Conservation (phyloP, 805 yeast species). For the Maudiozyma barnettii region DNA sequence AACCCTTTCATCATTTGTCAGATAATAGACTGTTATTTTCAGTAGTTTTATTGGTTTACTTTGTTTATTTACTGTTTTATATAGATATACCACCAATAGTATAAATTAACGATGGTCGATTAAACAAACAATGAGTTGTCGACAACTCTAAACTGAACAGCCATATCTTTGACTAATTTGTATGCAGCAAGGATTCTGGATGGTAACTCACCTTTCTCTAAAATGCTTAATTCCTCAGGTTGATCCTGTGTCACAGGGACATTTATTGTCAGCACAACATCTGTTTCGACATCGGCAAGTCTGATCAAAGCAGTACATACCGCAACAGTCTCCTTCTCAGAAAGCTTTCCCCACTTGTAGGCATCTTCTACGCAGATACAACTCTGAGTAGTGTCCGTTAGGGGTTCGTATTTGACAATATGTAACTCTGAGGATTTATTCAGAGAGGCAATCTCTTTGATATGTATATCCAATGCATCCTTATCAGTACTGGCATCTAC, state of each 20-base stretch:
- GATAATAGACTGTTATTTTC: no score
- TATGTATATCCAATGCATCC: slow-evolving; percentile 42
- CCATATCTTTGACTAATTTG: slow-evolving; percentile 13
- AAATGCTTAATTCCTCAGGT: neutral
- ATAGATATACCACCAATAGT: neutral
- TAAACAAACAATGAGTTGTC: slow-evolving; percentile 24
- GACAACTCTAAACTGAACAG: slow-evolving; percentile 16
- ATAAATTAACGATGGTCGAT: neutral
- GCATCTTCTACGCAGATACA: slow-evolving; percentile 37
- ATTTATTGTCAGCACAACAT: slow-evolving; percentile 51
- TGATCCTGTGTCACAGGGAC: slow-evolving; percentile 35
- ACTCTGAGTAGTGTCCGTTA: slow-evolving; percentile 12
- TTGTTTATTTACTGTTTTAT: no score
- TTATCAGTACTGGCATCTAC: slow-evolving; percentile 33
- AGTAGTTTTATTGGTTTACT: neutral
- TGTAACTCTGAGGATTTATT: slow-evolving; percentile 32
- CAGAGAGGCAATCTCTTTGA: slow-evolving; percentile 43
- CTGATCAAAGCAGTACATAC: slow-evolving; percentile 52
- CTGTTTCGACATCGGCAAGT: slow-evolving; percentile 43
- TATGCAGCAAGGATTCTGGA: slow-evolving; percentile 14
- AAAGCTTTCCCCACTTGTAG: slow-evolving; percentile 42
- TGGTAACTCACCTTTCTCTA: slow-evolving; percentile 7
- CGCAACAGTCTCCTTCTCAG: slow-evolving; percentile 32
- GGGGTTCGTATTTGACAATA: slow-evolving; percentile 16
- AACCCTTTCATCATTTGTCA: neutral